Percentiles rank a stretch among this genome's conserved stretches.
Conservation (phyloP, 1,139 yeast species). For the Protomyces arabidopsidicola region DNA sequence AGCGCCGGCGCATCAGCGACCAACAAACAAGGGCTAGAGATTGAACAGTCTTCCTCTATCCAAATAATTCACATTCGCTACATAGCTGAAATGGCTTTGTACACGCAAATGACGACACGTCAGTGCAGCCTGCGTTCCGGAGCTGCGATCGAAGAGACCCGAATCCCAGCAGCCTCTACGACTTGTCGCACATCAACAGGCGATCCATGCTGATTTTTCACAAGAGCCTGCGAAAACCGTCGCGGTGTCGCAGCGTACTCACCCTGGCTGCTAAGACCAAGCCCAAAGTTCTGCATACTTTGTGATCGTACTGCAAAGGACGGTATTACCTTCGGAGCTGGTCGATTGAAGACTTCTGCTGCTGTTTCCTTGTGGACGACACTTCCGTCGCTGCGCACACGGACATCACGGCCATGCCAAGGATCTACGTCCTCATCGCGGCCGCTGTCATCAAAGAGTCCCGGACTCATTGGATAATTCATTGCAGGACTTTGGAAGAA, state of each 20-base stretch:
- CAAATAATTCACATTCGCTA: not conserved
- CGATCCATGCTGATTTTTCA: not conserved
- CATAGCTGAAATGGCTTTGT: too few species aligned
- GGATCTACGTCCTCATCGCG: not conserved
- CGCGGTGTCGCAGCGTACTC: not conserved
- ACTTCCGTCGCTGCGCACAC: not conserved
- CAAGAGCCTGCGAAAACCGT: not conserved
- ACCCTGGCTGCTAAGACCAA: not conserved
- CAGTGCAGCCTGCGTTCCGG: not conserved
- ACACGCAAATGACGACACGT: not conserved
- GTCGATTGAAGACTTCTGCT: not conserved
- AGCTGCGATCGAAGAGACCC: not conserved
- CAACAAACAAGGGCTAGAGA: not conserved
- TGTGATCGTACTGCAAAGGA: not conserved
- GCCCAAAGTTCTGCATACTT: not conserved
- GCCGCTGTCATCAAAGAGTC: not conserved
- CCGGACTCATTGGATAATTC: not conserved
- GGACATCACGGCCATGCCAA: not conserved
- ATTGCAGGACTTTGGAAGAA: not conserved
- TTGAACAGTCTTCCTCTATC: not conserved
- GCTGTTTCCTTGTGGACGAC: not conserved
- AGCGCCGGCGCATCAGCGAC: not conserved
- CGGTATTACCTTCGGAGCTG: not conserved
- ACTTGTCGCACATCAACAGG: not conserved
- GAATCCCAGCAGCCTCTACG: not conserved